A percentile compares a stretch with the other conserved stretches of the same genome.
These are phyloP conservation scores for Aspergillus baeticus DNA, from an alignment of 495 filamentous ascomycete species.

Conservation along the genomic window DNA sequence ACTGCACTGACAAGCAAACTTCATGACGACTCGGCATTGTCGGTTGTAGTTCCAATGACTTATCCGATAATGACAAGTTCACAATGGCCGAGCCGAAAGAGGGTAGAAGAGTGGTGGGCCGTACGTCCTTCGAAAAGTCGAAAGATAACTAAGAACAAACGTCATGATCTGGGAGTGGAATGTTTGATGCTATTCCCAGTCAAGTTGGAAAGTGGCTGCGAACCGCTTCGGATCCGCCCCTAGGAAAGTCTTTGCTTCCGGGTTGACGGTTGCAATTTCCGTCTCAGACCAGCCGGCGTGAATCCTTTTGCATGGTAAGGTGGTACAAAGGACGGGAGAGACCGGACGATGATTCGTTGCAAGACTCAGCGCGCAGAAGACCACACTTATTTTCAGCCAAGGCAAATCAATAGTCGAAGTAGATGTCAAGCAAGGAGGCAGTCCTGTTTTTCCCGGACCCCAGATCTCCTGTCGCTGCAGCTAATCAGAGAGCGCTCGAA, in stretches of 20 bases:
- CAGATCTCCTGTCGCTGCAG: slow-evolving; percentile 1
- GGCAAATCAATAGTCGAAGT: neutral
- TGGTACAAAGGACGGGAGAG: neutral
- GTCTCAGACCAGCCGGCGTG: neutral
- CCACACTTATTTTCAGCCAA: neutral
- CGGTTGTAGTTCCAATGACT: too few species aligned
- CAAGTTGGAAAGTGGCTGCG: neutral
- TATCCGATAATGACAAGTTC: too few species aligned
- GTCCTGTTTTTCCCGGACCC: slow-evolving; percentile 15
- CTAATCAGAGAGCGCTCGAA: slow-evolving; percentile 9
- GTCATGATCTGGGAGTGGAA: slow-evolving; percentile 5
- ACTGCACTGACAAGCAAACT: neutral
- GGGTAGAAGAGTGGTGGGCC: neutral
- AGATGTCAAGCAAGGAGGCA: slow-evolving; percentile 8
- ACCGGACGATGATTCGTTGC: neutral
- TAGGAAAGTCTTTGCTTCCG: neutral
- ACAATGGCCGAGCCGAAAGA: neutral
- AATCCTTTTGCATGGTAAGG: neutral
- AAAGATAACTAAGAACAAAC: neutral
- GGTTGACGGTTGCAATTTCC: slow-evolving; percentile 15
- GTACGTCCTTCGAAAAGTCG: too few species aligned
- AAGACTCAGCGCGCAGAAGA: neutral
- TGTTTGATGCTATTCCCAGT: neutral
- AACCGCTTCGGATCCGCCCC: slow-evolving; percentile 1
- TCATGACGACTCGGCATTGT: neutral